Conservation (phyloP, 2,329 filamentous ascomycete genomes). For the Clarireedia sp. region DNA sequence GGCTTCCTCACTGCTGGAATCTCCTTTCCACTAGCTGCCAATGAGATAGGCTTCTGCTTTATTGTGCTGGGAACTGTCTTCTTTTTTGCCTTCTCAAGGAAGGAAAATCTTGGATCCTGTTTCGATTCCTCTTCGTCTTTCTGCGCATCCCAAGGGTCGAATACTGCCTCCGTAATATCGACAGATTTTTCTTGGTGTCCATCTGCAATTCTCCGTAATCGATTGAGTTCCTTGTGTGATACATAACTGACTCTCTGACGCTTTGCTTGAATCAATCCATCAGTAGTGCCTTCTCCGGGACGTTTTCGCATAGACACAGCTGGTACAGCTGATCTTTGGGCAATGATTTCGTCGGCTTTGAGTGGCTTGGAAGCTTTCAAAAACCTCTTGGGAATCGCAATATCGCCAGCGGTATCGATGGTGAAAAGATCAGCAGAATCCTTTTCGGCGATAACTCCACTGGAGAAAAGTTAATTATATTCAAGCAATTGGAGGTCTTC, state of each 20-base stretch:
- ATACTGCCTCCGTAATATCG: conserved; percentile 52
- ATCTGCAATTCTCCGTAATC: conserved; percentile 72
- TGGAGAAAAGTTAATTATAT: conserved; percentile 31
- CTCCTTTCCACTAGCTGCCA: conserved; percentile 73
- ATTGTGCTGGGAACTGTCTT: conserved; percentile 69
- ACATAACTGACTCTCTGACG: conserved; percentile 71
- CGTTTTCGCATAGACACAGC: conserved; percentile 75
- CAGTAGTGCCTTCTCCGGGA: conserved; percentile 56
- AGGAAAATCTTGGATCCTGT: conserved; percentile 50
- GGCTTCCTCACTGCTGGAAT: conserved; percentile 75
- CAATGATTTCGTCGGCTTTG: conserved; percentile 87
- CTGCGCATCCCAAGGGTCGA: conserved; percentile 71
- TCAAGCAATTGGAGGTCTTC: background rate
- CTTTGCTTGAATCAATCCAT: conserved; percentile 68
- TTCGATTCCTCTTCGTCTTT: conserved; percentile 36
- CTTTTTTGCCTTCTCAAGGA: conserved; percentile 56
- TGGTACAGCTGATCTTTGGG: conserved; percentile 72
- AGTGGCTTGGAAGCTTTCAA: conserved; percentile 67
- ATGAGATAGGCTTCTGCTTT: conserved; percentile 67
- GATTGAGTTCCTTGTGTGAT: conserved; percentile 72
- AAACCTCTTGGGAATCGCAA: conserved; percentile 55
- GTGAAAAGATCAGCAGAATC: conserved; percentile 76
- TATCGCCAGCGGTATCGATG: conserved; percentile 68
- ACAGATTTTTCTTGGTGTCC: conserved; percentile 43
- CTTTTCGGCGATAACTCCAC: conserved; percentile 80